phyloP scores from a whole-genome alignment of 306 rosid species.

The Myrica gale region DNA sequence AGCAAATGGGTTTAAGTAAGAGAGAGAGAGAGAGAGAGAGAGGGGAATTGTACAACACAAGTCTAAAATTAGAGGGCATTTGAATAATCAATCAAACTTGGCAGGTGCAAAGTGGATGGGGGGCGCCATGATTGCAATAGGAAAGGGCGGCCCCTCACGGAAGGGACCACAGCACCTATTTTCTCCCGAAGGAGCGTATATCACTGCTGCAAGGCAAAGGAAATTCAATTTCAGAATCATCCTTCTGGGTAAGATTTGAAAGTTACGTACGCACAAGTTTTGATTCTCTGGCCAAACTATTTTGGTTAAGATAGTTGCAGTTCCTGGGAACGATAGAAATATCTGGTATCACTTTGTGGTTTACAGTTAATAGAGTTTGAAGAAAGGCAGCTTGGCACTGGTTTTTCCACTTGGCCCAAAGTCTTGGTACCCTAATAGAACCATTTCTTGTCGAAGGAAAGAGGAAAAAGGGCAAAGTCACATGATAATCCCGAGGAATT shows the following conservation, averaged over 20 bases:
- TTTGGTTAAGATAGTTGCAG: background rate
- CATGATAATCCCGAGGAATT: background rate
- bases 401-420: too few species aligned
- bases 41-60: too few species aligned
- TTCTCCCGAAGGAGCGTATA: conserved; percentile 8
- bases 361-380: background rate
- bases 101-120: background rate
- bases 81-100: background rate
- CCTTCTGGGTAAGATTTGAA: background rate
- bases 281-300: background rate
- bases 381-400: too few species aligned
- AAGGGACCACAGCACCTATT: conserved; percentile 24
- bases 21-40: too few species aligned
- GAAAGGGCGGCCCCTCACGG: conserved; percentile 18
- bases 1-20: too few species aligned
- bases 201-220: conserved; percentile 1
- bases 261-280: background rate
- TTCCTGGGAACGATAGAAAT: background rate
- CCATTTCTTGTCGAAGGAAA: too few species aligned
- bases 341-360: background rate
- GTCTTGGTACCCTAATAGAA: too few species aligned
- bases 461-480: background rate
- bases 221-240: background rate
- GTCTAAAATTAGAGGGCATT: too few species aligned
- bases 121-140: background rate